Base-by-base conservation (phyloP, 2,329 filamentous ascomycete species). In the Sporothrix protearum region DNA sequence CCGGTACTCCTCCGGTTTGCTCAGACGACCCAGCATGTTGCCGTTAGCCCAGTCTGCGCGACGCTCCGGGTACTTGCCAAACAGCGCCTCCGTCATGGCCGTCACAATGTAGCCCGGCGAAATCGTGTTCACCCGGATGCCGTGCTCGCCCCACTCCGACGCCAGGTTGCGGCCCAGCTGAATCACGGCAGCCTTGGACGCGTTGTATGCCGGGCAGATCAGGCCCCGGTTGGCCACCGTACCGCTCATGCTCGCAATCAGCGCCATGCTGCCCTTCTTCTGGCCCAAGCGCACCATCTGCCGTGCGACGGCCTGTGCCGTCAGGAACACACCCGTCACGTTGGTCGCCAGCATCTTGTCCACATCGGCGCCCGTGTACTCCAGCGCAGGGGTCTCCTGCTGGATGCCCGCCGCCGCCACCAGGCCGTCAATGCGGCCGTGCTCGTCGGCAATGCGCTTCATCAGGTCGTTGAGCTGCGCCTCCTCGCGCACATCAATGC, bases 271-370 rank as follows among this genome's bases (percentile, higher is more conserved):
- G 0, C 89, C 75, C 16, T 53, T 89, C 6, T 83, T 81, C 33
- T 81, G 83, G 71, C 87, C 84, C 36, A 87, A 83, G 68, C 85
- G 84, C 28, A 89, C 82, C 86, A 92, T 89, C 79, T 96, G 91
- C 71, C 90, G 86, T 45, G 94, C 94, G n/a, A 93, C 92, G 25
- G 93, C 93, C 83, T 95, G 92, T 33, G 93, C 93, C 74, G 93
- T 96, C 86, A 94, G 88, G 82, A 93, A 92, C 36, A 87, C 89
- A 14, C 94, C 94, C n/a, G 89, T 96, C 76, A 97, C 85, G 81
- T 97, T 96, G 77, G 95, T 90, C 77, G 91, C 87, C 80, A 97
- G 86, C 84, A 97, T 92, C 80, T 89, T 87, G 79, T 94, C 89
- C 78, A 89, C 88, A 78, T 93, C 91, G 78, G 90, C 85, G 28